phyloP scores from a whole-genome alignment of 257 asterid species.

The Oldenlandia corymbosa region DNA sequence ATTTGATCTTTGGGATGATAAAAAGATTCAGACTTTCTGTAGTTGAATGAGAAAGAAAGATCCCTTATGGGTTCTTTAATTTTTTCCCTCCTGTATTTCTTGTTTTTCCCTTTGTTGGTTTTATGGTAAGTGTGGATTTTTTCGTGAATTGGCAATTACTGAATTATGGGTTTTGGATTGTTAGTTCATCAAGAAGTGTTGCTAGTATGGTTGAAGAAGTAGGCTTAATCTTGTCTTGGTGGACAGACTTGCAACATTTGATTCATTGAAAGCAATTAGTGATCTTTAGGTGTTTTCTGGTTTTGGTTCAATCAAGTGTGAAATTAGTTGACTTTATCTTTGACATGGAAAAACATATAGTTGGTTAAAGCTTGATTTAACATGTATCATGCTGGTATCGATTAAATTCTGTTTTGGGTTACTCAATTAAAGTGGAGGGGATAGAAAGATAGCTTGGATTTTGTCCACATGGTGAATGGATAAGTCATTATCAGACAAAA shows the following conservation, averaged over 20 bases:
- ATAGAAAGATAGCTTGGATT: neutral
- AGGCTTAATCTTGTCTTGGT: neutral
- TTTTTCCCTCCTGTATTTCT: neutral
- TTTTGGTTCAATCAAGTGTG: neutral
- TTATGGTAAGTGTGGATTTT: neutral
- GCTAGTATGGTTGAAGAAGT: neutral
- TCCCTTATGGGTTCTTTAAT: neutral
- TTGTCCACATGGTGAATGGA: neutral
- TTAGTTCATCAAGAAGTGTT: neutral
- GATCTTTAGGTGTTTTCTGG: neutral
- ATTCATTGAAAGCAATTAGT: neutral
- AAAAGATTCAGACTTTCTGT: too few species aligned
- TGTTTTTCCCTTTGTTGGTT: neutral
- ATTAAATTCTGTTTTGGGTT: neutral
- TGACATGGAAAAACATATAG: too few species aligned
- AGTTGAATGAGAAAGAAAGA: neutral
- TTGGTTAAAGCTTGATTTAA: neutral
- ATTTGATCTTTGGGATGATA: neutral
- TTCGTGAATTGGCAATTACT: neutral
- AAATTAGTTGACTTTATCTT: too few species aligned
- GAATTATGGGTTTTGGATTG: neutral
- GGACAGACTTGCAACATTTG: neutral
- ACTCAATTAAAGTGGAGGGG: neutral
- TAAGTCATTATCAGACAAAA: neutral
- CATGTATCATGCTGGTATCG: constrained; percentile 6